Base-by-base conservation (phyloP, 2,329 filamentous ascomycete genomes). In the Epichloe gansuensis region DNA sequence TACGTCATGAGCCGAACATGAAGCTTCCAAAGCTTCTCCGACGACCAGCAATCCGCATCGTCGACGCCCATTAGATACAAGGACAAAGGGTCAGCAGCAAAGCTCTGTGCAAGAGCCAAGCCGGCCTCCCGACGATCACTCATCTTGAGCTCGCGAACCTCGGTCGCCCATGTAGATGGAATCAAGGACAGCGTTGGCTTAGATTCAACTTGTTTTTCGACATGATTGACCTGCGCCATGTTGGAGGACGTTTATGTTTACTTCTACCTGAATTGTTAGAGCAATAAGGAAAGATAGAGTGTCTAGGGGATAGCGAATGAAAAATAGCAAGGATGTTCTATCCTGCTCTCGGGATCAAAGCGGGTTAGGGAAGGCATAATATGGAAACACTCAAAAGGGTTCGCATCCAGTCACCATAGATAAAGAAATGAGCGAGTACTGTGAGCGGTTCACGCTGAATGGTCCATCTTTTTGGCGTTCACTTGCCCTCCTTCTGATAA, bases 1-100 rank as follows among this genome's bases (percentile, higher is more conserved):
- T 89, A 90, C 59, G 82, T 83, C 73, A 91, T 80, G 59, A 89
- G 84, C 63, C 84, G 78, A 58, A 85, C 75, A 66, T 93, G 87
- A 45, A 93, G 74, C 58, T 81, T 78, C 83, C 85, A 93, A 63
- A 82, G 84, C 63, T 81, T 73, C 66, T 87, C 79, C 61, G 80
- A 74, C 47, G 80, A 76, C 68, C 77, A 78, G 55, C 74, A 66
- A 55, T 73, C 74, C 68, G 80, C 78, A 64, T 88, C 85, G 54
- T 84, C 80, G 45, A 82, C 80, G 62, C 87, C 80, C 60, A 90
- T 74, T 61, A 89, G 81, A 69, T 91, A 93, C 65, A 78, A 75
- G 55, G 82, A 81, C 56, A 89, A 77, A 53, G 86, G 79, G 66
- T 93, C 87, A 55, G 81, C 73, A 53, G 78, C 82, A 70, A 94